Base-by-base conservation (phyloP, 108 stramenopile genomes). In the Nitzschia putrida region DNA sequence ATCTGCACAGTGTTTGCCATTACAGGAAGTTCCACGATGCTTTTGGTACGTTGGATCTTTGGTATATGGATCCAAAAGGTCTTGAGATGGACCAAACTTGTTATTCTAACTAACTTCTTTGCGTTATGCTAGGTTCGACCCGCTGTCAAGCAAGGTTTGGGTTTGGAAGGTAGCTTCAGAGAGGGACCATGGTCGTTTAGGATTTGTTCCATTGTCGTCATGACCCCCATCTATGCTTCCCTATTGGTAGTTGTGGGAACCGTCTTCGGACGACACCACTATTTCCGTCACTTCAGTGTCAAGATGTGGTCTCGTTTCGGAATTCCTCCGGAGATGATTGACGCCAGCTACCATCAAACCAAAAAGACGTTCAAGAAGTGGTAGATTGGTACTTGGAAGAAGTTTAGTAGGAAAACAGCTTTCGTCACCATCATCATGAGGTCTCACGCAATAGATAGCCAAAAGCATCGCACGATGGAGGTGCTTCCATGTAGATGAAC, bases 291-390 rank as follows among this genome's bases (percentile, higher is more conserved):
- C 66, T 95, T 95, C 77, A 82, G 86, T 34, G 94, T 95, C 50
- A 92, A 88, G 72, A 95, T 95, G 87, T 91, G 88, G 65, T 80
- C 72, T 60, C 69, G 94, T 21, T 95, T 95, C 77, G 94, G 94
- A 3, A 83, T 95, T 24, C 94, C 93, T 3, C 88, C 90, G 10
- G 89, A 90, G 53, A 74, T 91, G 69, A 82, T 90, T 71, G 90
- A 90, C 70, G 78, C 74, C 53, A 72, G 74, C 20, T 89, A 69
- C 76, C 78, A 88, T 34, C 57, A 70, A 53, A 87, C 82, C 42
- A 80, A 87, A 29, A 89, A 89, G 78, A 79, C 54, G 49, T 95
- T 95, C 73, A 85, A 79, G 42, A 91, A 91, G 74, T 94, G 85
- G 85, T 94, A 79, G 53, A 41, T 39, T 13, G 61, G 18, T 4